Evolutionary conservation across 148 eudicot genomes (phyloP).

Genomic region (Talinum fruticosum): DNA sequence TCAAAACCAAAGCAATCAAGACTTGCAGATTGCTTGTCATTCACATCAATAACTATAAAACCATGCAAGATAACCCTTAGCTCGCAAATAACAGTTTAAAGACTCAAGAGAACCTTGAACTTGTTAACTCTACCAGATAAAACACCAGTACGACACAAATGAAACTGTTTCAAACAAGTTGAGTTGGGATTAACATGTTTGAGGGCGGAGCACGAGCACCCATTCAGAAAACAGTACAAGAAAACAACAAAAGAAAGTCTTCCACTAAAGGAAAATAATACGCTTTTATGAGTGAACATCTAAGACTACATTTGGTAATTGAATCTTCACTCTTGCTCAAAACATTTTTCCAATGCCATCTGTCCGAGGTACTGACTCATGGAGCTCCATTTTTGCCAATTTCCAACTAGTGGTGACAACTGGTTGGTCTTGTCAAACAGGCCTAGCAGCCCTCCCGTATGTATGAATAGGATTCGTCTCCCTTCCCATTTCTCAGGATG

Average conservation of each 20-base stretch:
- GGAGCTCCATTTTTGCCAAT: constrained; percentile 71
- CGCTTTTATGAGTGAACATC: neutral
- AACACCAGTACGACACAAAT: no score
- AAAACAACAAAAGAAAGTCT: neutral
- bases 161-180: neutral
- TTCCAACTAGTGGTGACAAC: constrained; percentile 52
- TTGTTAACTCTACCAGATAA: no score
- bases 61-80: no score
- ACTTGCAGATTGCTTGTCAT: no score
- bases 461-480: constrained; percentile 80
- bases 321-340: constrained; percentile 18
- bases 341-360: constrained; percentile 88
- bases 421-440: constrained; percentile 74
- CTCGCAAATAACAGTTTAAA: no score
- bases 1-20: no score
- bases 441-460: constrained; percentile 93
- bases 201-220: neutral
- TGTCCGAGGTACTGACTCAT: constrained; percentile 66
- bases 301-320: neutral
- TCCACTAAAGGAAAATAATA: neutral
- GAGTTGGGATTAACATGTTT: neutral
- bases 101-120: no score
- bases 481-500: constrained; percentile 84
- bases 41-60: no score
- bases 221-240: neutral